A percentile compares a stretch with the other conserved stretches of the same genome.
These are phyloP conservation scores for Lycium ferocissimum DNA, from an alignment of 257 asterid genomes.

Conservation along the genomic window DNA sequence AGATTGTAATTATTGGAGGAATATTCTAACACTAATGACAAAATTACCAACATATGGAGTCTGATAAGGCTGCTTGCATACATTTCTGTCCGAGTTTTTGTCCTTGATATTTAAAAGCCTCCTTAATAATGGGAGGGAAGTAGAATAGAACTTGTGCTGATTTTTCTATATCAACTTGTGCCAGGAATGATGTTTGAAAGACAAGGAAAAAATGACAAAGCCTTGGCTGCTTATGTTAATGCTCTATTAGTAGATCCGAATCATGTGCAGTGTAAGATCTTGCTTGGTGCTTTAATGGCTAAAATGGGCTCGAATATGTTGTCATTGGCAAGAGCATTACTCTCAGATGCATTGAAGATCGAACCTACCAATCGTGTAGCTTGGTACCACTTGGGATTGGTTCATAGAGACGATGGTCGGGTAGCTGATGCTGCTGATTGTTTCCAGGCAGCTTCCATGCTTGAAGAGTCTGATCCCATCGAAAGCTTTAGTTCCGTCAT, in stretches of 20 bases:
- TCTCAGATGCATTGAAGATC: conserved; percentile 84
- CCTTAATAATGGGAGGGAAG: background rate
- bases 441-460: conserved; percentile 97
- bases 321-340: conserved; percentile 81
- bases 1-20: background rate
- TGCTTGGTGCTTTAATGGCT: conserved; percentile 61
- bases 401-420: conserved; percentile 88
- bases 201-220: conserved; percentile 63
- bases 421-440: conserved; percentile 90
- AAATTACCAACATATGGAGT: background rate
- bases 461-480: conserved; percentile 85
- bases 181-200: conserved; percentile 79
- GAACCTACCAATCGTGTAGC: conserved; percentile 90
- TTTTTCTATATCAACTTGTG: conserved; percentile 17
- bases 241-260: conserved; percentile 82
- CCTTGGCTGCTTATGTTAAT: conserved; percentile 67
- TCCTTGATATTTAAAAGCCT: background rate
- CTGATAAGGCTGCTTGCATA: background rate
- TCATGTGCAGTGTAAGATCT: conserved; percentile 81
- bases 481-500: conserved; percentile 78
- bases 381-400: conserved; percentile 85
- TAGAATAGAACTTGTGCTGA: background rate
- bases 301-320: conserved; percentile 72
- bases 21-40: background rate
- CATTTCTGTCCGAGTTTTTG: background rate